Evolutionary conservation across 768 basidiomycete genomes (phyloP).

Genomic region (Lyophyllum decastes): DNA sequence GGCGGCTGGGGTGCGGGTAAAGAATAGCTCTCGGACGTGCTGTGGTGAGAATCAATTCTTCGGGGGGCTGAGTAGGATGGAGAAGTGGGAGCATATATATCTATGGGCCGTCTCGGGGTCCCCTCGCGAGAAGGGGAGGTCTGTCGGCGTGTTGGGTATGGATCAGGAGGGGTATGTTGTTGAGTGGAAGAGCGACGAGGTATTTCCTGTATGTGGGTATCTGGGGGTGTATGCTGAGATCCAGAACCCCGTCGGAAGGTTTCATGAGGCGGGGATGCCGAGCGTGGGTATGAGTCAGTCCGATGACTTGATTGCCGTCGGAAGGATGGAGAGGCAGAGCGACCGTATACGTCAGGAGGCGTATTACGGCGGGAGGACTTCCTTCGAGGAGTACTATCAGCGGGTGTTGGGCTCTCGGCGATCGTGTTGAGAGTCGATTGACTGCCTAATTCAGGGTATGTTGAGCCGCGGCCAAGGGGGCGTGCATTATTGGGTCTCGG

Average conservation of each 20-base stretch:
- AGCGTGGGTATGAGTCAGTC: constrained; percentile 8
- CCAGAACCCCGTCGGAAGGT: background rate
- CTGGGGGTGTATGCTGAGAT: background rate
- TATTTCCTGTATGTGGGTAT: background rate
- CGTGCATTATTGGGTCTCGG: constrained; percentile 27
- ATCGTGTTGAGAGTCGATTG: constrained; percentile 38
- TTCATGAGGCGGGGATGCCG: background rate
- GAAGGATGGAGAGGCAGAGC: constrained; percentile 9
- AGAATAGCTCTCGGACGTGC: background rate
- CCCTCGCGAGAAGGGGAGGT: constrained; percentile 5
- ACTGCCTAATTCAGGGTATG: constrained; percentile 30
- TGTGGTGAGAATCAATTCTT: background rate
- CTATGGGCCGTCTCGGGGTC: constrained; percentile 5
- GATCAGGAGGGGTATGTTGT: constrained; percentile 20
- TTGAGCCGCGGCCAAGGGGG: constrained; percentile 30
- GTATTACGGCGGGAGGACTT: constrained; percentile 1
- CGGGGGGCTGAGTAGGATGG: background rate
- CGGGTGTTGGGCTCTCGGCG: constrained; percentile 26
- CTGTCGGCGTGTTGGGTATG: constrained; percentile 11
- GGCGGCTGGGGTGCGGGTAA: background rate
- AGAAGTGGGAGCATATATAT: constrained; percentile 10
- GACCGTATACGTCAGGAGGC: background rate
- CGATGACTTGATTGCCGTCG: background rate
- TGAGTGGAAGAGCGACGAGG: constrained; percentile 1
- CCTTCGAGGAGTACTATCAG: background rate